phyloP scores from a whole-genome alignment of 2,329 filamentous ascomycete species.

The Penicillium sp. region DNA sequence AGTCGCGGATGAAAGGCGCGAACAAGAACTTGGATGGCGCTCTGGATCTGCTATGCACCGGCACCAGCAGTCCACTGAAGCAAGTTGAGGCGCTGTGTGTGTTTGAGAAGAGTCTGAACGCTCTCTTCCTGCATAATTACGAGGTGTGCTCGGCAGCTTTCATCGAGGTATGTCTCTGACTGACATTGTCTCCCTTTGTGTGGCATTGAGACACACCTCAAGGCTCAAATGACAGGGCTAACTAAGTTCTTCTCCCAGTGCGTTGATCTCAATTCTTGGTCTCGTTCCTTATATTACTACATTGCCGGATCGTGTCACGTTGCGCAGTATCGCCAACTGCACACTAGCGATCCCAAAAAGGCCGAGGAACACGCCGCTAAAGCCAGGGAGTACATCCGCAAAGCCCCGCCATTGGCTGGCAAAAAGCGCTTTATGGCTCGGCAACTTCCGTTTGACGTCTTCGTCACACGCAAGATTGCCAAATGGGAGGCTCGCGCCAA shows the following conservation, averaged over 20 bases:
- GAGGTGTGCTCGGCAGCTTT: constrained; percentile 68
- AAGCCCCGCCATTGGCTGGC: constrained; percentile 66
- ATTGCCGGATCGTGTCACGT: constrained; percentile 73
- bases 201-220: too few species aligned
- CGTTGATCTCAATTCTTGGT: constrained; percentile 83
- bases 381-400: constrained; percentile 65
- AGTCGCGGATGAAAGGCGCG: constrained; percentile 68
- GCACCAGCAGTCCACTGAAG: constrained; percentile 66
- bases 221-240: not conserved
- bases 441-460: constrained; percentile 83
- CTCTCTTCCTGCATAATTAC: constrained; percentile 76
- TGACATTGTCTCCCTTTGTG: not conserved
- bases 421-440: constrained; percentile 86
- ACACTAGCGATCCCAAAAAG: constrained; percentile 30
- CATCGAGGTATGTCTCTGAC: constrained; percentile 45
- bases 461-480: constrained; percentile 72
- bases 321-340: constrained; percentile 63
- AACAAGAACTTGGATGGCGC: constrained; percentile 62
- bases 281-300: constrained; percentile 82
- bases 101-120: constrained; percentile 75
- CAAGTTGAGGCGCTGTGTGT: constrained; percentile 79
- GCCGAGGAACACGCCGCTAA: constrained; percentile 55
- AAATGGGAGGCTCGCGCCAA: constrained; percentile 82
- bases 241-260: constrained; percentile 41
- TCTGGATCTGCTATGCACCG: constrained; percentile 57